Conservation (phyloP, 768 basidiomycete species). For the Calocybe cyanea region DNA sequence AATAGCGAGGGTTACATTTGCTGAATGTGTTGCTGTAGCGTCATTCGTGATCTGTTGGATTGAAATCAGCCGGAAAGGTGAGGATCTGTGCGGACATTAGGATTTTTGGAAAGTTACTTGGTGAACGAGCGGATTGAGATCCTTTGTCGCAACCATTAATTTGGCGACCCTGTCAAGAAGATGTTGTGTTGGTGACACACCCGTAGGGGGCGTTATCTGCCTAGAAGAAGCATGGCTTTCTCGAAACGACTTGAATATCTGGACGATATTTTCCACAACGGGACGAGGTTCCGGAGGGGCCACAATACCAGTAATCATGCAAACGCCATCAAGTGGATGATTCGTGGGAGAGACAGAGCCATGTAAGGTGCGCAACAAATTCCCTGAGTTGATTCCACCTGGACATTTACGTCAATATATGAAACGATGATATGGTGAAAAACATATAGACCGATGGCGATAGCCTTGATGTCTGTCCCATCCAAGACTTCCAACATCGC, state of each 20-base stretch:
- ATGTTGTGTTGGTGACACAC: slow-evolving; percentile 14
- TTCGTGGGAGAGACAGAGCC: slow-evolving; percentile 59
- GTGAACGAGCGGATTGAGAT: slow-evolving; percentile 67
- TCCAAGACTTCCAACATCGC: slow-evolving; percentile 61
- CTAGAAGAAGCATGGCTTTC: slow-evolving; percentile 6
- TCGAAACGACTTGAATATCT: slow-evolving; percentile 35
- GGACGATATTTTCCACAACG: slow-evolving; percentile 44
- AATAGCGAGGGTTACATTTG: slow-evolving; percentile 84
- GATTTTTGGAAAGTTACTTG: slow-evolving; percentile 46
- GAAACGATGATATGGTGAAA: background rate
- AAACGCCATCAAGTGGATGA: slow-evolving; percentile 72
- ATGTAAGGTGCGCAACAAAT: slow-evolving; percentile 72
- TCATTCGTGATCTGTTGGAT: slow-evolving; percentile 74
- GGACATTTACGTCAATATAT: background rate
- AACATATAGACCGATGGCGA: slow-evolving; percentile 71
- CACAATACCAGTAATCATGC: slow-evolving; percentile 86
- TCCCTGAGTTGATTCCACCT: slow-evolving; percentile 87
- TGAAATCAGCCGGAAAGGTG: background rate
- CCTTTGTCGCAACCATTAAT: slow-evolving; percentile 50
- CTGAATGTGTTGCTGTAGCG: slow-evolving; percentile 86
- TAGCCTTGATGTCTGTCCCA: slow-evolving; percentile 61
- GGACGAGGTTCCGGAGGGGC: slow-evolving; percentile 52
- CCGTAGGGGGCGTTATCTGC: background rate
- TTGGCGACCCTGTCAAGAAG: slow-evolving; percentile 42
- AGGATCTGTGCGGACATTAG: background rate